Base-by-base conservation (phyloP, 2,329 filamentous ascomycete species). In the Neonectria hederae region DNA sequence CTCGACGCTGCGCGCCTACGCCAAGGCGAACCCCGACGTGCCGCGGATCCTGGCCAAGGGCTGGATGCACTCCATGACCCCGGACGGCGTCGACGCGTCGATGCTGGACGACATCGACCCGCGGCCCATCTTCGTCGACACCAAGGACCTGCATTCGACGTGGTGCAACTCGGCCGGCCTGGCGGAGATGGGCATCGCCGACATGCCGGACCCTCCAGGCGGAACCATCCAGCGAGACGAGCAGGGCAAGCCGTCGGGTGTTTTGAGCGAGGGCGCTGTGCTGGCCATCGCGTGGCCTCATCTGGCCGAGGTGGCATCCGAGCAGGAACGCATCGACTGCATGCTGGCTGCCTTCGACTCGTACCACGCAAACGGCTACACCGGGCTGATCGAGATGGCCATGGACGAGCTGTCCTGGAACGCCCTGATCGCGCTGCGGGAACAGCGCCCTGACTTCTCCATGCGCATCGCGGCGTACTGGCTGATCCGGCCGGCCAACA, bases 381-480 rank as follows among this genome's bases (percentile, higher is more conserved):
- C 85, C 0, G 85, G 86, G 2, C 79, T 86, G 42, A 78, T 87
- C 8, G 86, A 88, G 56, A 88, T 88, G 86, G 86, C 86, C 48
- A 88, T 88, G 86, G 86, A 88, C 63, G 85, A 87, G 42, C 82
- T 80, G 24, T 81, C 82, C 0, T 88, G 86, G 86, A 82, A 83
- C 32, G 79, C 81, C 1, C 78, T 88, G 1, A 69, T 84, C 0
- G 80, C 80, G n/a, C 72, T 87, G 14, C 80, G 78, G 30, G 71
- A 76, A 13, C 63, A 69, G 4, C 45, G 69, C 6, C 72, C 72
- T 0, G 75, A 79, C 17, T 63, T 69, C 0, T 68, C 74, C 11
- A 80, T 88, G 69, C 78, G 84, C 4, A 74, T 88, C 2, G 82
- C 83, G 17, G 85, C 86, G 2, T 85, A 88, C 72, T 88, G 86